phyloP scores from a whole-genome alignment of 148 eudicot genomes.

The Chenopodium album region DNA sequence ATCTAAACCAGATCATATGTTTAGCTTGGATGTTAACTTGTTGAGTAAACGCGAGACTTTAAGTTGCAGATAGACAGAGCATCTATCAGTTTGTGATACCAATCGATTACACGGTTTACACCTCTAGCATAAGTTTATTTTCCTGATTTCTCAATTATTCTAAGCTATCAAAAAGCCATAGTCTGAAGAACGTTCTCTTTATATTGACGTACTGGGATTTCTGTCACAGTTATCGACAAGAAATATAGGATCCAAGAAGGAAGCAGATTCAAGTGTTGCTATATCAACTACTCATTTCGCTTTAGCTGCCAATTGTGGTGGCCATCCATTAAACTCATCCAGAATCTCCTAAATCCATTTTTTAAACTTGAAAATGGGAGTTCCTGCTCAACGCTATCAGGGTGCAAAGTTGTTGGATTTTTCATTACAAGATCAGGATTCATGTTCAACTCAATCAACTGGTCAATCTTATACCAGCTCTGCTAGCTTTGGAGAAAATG shows the following conservation, averaged over 20 bases:
- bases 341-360: conserved; percentile 33
- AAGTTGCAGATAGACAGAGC: neutral
- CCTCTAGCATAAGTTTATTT: neutral
- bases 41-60: neutral
- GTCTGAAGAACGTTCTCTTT: neutral
- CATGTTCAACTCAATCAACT: conserved; percentile 70
- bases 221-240: conserved; percentile 22
- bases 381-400: conserved; percentile 32
- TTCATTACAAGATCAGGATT: conserved; percentile 62
- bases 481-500: conserved; percentile 38
- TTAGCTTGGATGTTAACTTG: neutral
- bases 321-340: conserved; percentile 35
- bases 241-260: conserved; percentile 33
- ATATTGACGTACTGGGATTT: conserved; percentile 12
- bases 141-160: neutral
- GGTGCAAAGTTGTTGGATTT: conserved; percentile 40
- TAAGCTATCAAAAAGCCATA: neutral
- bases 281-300: conserved; percentile 31
- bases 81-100: neutral
- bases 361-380: conserved; percentile 46
- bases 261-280: neutral
- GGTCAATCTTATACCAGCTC: conserved; percentile 50
- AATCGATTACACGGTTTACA: neutral
- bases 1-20: neutral
- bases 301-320: conserved; percentile 30